Base-by-base conservation (phyloP, 495 filamentous ascomycete genomes). In the Elasticomyces elasticus region DNA sequence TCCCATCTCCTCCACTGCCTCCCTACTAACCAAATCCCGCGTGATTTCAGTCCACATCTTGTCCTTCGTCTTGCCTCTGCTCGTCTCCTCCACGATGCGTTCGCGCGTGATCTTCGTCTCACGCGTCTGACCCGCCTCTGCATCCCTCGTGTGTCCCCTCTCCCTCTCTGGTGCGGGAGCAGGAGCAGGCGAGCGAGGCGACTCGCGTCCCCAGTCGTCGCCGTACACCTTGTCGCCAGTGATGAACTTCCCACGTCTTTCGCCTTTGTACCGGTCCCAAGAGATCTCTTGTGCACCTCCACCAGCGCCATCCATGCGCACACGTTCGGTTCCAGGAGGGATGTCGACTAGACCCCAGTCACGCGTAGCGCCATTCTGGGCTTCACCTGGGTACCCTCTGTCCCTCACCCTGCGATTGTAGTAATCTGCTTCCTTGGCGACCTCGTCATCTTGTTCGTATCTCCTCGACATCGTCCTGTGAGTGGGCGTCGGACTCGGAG, bases 41-140 rank as follows among this genome's bases (percentile, higher is more conserved):
- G 90, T 94, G 61, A 98, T 89, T 66, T 97, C 92, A 0, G 92
- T 98, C 94, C 94, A 97, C 67, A 94, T 84, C 54, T 85, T 79
- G 44, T 80, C 82, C 49, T 77, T 74, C 27, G 74, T 72, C 10
- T 71, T 70, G 51, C 51, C 56, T 24, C 44, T 22, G 5, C 11
- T 40, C 13, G 56, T 54, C 27, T 52, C 48, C 33, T 55, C 52
- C 25, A 20, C 22, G 25, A 44, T 59, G 19, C 48, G 9, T 1
- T 31, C n/a, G 33, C 20, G 2, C 35, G 49, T 47, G 40, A 54
- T 53, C 11, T 22, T 38, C 5, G 47, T 54, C 37, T 61, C 45
- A 3, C 35, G 3, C 35, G 19, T 17, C 4, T 7, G 15, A 33
- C 15, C 30, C 30, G 4, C 19, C 3, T 33, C 42, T 24, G 24